These are phyloP conservation scores for Beauveria sp. DNA, from an alignment of 2,329 filamentous ascomycete genomes.

Conservation along the genomic window DNA sequence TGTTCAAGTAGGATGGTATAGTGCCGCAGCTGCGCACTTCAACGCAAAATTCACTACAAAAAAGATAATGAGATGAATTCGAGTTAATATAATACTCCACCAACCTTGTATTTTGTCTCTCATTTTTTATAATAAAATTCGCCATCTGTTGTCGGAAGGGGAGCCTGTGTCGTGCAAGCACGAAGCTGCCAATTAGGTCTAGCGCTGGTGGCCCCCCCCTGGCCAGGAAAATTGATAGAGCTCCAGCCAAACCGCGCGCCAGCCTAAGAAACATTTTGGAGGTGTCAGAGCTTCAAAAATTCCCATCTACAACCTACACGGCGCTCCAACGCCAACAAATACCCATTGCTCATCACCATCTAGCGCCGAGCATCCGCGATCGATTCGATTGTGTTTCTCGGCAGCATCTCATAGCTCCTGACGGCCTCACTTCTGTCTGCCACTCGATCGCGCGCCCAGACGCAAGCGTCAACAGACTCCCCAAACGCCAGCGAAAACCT, in stretches of 20 bases:
- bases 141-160: background rate
- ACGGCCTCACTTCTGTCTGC: background rate
- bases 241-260: slow-evolving; percentile 7
- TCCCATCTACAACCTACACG: slow-evolving; percentile 8
- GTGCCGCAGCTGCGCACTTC: background rate
- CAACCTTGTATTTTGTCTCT: background rate
- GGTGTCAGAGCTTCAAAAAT: slow-evolving; percentile 6
- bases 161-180: background rate
- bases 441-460: background rate
- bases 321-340: slow-evolving; percentile 1
- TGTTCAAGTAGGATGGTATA: background rate
- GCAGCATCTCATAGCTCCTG: background rate
- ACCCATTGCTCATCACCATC: slow-evolving; percentile 8
- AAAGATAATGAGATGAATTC: background rate
- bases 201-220: slow-evolving; percentile 4
- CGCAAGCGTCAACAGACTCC: background rate
- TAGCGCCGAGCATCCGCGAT: background rate
- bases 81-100: background rate
- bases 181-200: slow-evolving; percentile 5
- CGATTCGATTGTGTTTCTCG: background rate
- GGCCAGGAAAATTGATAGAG: slow-evolving; percentile 10
- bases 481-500: background rate
- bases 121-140: too few species aligned
- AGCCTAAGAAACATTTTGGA: slow-evolving; percentile 8
- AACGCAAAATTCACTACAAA: too few species aligned